These are phyloP conservation scores for Picea sitchensis DNA, from an alignment of 75 land plant species.

Conservation along the genomic window DNA sequence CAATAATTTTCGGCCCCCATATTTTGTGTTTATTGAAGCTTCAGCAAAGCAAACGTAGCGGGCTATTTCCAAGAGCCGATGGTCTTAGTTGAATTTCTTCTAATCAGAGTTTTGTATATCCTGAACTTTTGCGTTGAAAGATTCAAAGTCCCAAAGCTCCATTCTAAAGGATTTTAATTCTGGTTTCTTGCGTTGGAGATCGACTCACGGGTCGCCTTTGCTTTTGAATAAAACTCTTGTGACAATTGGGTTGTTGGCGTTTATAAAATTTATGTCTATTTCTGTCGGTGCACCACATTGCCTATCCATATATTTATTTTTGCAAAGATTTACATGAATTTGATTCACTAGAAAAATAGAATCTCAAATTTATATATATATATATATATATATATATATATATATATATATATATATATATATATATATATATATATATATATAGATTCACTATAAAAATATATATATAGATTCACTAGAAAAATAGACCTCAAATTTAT, in stretches of 20 bases:
- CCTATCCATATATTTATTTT: too few relatives aligned
- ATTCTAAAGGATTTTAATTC: not conserved
- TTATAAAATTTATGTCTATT: too few relatives aligned
- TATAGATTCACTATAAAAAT: too few relatives aligned
- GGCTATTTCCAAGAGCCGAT: constrained; percentile 54
- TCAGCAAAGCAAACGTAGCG: constrained; percentile 50
- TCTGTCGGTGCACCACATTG: too few relatives aligned
- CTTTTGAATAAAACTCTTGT: constrained; percentile 39
- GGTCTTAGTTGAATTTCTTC: constrained; percentile 11
- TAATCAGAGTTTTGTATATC: not conserved
- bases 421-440: too few relatives aligned
- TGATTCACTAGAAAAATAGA: too few relatives aligned
- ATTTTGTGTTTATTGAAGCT: constrained; percentile 41
- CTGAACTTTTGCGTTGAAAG: not conserved
- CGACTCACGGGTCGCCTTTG: not conserved
- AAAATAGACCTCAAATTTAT: too few relatives aligned
- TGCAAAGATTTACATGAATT: too few relatives aligned
- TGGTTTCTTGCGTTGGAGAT: not conserved
- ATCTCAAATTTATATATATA: too few relatives aligned
- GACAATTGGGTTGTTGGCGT: constrained; percentile 38
- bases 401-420: too few relatives aligned
- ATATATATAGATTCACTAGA: too few relatives aligned
- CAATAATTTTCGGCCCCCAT: constrained; percentile 46
- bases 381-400: too few relatives aligned
- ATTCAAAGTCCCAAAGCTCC: constrained; percentile 2